Base-by-base conservation (phyloP, 345 rosid genomes). In the Mangifera indica region DNA sequence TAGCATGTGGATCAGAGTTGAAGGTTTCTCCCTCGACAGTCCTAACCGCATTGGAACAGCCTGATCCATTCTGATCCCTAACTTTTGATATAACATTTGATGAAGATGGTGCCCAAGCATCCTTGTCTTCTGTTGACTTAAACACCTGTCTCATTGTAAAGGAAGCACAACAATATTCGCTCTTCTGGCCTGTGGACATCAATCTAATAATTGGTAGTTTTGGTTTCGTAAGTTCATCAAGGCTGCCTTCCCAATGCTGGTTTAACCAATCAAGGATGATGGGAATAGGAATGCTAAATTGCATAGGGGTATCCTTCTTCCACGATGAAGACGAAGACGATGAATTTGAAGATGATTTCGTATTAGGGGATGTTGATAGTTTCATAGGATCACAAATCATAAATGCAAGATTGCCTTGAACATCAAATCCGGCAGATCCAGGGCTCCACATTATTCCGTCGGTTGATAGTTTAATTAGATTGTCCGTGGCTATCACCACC, bases 321-420 rank as follows among this genome's bases (percentile, higher is more conserved):
- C 87, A 83, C 0, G 97, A 87, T n/a, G 95, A 73, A 8, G 96
- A 87, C 49, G 88, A 76, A 24, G 91, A 87, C 13, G 89, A 80
- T 18, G 89, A 83, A 45, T 88, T 83, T 40, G 90, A 85, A 24
- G 93, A 86, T 1, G 97, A 91, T 64, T 83, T 91, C 2, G 90
- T 81, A 55, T 87, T 84, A 45, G 98, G 98, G 72, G 98, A 92
- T 20, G 97, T 84, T 1, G 98, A 93, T 29, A 94, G 84, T 70
- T 92, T 94, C 93, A 89, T 90, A n/a, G 98, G 98, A 80, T 94
- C 98, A 25, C 98, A 94, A 44, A 92, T 86, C 91, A 94, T 94
- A 82, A 94, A 94, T 26, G 98, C 97, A 10, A 94, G 95, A 79
- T 92, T 94, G 45, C 96, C 97, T 15, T 89, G 93, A 26, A 78